Evolutionary conservation across 2,329 filamentous ascomycete genomes (phyloP), one percentile per base, ranked within the genome.

Genomic region (Ceratocystis variospora): DNA sequence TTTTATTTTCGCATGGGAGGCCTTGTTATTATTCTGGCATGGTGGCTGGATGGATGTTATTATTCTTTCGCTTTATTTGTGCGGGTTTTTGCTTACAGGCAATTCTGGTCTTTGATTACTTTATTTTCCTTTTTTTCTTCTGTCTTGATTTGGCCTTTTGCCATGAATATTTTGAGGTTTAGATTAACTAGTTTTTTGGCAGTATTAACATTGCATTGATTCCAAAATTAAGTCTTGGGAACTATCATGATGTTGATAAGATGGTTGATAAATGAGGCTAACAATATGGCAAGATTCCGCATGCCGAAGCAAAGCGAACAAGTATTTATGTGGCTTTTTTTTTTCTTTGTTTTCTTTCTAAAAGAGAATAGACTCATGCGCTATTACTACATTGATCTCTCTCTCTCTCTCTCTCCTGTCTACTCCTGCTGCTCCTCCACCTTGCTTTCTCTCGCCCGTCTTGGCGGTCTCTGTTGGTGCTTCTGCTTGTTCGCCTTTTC

Each of bases 401-500:
- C 17, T 10, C 55, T 31, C 37, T 53, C 3, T 59, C 17, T 10
- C 55, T 37, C 50, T 12, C 25, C 48, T 6, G 8, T 8, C 28
- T 62, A 19, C 7, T 25, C 17, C 12, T 66, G 28, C 37, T 63
- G 22, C 22, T 57, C 31, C 12, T 59, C 46, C 22, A 28, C 41
- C 7, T 68, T 44, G 15, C 25, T 61, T 22, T n/a, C 37, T 46
- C 57, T 62, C 37, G 28, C 37, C 31, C 66, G 41, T 28, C 66
- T 63, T 15, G 59, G 66, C 19, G 66, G 66, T 48, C 46, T 64
- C 12, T 50, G 63, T 61, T 48, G 63, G 31, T 63, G 63, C 50
- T 61, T 65, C 19, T 22, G 17, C 25, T 65, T 68, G 17, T 46
- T 61, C 31, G 61, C 64, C 63, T 66, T 68, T 50, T 63, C 63